Conservation (phyloP, 169 alveolate genomes). For the Plasmodium knowlesi region DNA sequence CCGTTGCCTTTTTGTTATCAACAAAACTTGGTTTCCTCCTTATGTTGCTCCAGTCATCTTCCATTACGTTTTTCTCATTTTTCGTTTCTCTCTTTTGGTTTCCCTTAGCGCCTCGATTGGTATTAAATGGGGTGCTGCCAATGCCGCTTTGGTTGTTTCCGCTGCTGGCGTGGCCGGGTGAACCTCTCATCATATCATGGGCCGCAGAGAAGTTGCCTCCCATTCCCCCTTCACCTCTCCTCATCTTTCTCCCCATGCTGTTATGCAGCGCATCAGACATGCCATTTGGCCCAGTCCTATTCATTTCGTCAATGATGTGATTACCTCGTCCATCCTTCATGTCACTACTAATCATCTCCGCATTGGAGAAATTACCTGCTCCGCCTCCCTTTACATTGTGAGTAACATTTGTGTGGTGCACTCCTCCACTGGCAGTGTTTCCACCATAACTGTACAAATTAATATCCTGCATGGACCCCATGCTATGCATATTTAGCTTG, state of each 20-base stretch:
- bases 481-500: not conserved
- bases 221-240: not conserved
- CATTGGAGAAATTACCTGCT: not conserved
- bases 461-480: not conserved
- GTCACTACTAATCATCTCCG: not conserved
- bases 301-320: not conserved
- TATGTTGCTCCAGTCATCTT: slow-evolving; percentile 65
- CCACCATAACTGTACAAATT: not conserved
- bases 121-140: slow-evolving; percentile 7
- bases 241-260: not conserved
- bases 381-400: not conserved
- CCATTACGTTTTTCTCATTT: slow-evolving; percentile 10
- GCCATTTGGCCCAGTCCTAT: not conserved
- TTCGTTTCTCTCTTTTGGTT: slow-evolving; percentile 24
- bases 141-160: not conserved
- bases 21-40: slow-evolving; percentile 28
- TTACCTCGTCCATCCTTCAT: not conserved
- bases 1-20: slow-evolving; percentile 38
- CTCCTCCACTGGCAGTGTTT: not conserved
- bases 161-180: not conserved
- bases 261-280: not conserved
- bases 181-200: slow-evolving; percentile 10
- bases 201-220: not conserved
- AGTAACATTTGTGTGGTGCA: not conserved
- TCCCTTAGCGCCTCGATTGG: not conserved